Conservation (phyloP, 139 green algal species). For the Spirogloea muscicola region DNA sequence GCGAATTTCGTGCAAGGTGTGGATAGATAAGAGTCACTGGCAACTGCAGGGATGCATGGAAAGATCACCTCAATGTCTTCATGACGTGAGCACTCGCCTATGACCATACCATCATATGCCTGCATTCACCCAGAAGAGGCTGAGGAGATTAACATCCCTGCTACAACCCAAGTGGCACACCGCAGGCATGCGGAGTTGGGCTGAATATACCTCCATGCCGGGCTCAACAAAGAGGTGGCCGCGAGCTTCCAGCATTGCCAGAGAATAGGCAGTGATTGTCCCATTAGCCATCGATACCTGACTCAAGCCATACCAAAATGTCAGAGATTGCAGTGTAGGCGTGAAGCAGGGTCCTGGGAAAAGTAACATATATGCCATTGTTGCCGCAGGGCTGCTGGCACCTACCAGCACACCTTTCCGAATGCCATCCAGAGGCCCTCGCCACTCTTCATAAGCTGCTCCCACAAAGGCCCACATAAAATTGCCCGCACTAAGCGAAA, state of each 20-base stretch:
- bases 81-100: slow-evolving; percentile 71
- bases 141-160: no score
- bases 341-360: no score
- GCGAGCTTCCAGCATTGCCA: slow-evolving; percentile 66
- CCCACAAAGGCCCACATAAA: neutral
- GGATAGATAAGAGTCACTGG: no score
- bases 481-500: neutral
- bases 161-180: no score
- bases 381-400: no score
- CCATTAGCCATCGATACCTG: slow-evolving; percentile 59
- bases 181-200: no score
- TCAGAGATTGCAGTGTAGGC: no score
- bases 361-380: no score
- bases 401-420: slow-evolving; percentile 72
- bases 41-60: no score
- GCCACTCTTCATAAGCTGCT: slow-evolving; percentile 53
- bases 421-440: slow-evolving; percentile 58
- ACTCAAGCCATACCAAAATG: slow-evolving; percentile 5
- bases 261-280: slow-evolving; percentile 60
- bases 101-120: slow-evolving; percentile 73
- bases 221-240: slow-evolving; percentile 74
- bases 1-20: no score
- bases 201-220: slow-evolving; percentile 22
- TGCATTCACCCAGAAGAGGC: neutral
- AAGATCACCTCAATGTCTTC: slow-evolving; percentile 64